Evolutionary conservation across 1,284 basidiomycete species (phyloP).

Genomic region (Paramarasmius palmivorus): DNA sequence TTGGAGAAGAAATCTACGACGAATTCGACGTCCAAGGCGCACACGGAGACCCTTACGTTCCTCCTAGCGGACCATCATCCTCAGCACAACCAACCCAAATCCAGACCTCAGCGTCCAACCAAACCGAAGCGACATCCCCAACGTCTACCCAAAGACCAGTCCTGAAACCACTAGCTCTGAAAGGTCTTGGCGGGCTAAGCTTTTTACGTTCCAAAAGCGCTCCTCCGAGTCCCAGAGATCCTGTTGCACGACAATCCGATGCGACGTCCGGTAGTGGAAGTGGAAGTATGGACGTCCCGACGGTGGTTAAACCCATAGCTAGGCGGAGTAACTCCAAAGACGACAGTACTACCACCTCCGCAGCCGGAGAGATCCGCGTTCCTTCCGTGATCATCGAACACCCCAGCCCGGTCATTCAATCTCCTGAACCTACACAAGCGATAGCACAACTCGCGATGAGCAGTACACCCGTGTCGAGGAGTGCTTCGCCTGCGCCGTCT

Average conservation of each 20-base stretch:
- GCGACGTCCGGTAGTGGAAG: background rate
- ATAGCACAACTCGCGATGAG: background rate
- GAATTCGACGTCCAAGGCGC: constrained; percentile 79
- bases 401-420: constrained; percentile 1
- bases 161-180: constrained; percentile 49
- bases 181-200: constrained; percentile 45
- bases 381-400: constrained; percentile 13
- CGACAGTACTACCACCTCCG: too few species aligned
- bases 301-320: background rate
- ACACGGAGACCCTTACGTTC: constrained; percentile 63
- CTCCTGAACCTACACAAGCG: background rate
- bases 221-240: constrained; percentile 45
- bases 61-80: constrained; percentile 28
- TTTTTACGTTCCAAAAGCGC: constrained; percentile 64
- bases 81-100: constrained; percentile 21
- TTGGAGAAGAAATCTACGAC: constrained; percentile 89
- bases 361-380: background rate
- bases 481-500: constrained; percentile 15
- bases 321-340: constrained; percentile 6
- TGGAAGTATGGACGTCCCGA: background rate
- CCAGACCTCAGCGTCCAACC: constrained; percentile 13
- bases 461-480: constrained; percentile 11
- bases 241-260: background rate
- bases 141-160: constrained; percentile 40
- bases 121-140: too few species aligned